Conservation (phyloP, 1,284 basidiomycete species). For the Sanghuangporus sanghuang region DNA sequence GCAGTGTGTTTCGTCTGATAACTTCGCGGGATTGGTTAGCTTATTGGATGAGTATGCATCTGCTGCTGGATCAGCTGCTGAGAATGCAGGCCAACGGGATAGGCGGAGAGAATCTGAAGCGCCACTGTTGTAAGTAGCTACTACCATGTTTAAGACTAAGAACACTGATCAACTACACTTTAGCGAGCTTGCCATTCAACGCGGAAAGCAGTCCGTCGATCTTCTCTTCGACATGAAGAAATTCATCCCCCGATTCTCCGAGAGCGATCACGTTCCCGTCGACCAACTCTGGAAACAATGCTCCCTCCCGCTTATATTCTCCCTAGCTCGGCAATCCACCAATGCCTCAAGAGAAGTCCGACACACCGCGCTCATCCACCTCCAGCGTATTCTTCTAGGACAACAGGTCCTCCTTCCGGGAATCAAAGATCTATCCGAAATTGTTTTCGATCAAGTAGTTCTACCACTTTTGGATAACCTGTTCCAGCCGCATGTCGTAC, state of each 20-base stretch:
- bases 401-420: conserved; percentile 59
- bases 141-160: no score
- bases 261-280: conserved; percentile 38
- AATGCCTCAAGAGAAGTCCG: conserved; percentile 85
- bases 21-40: conserved; percentile 76
- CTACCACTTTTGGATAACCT: conserved; percentile 94
- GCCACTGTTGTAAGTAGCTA: conserved; percentile 11
- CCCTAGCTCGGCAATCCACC: conserved; percentile 80
- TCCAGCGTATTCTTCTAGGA: conserved; percentile 86
- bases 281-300: conserved; percentile 74
- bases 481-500: conserved; percentile 78
- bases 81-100: conserved; percentile 48
- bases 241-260: conserved; percentile 52
- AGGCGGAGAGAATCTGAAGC: conserved; percentile 46
- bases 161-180: background rate
- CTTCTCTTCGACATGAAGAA: conserved; percentile 71
- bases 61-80: conserved; percentile 58
- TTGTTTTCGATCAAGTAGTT: conserved; percentile 85
- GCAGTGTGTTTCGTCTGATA: conserved; percentile 68
- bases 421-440: conserved; percentile 61
- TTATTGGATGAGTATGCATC: conserved; percentile 87
- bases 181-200: conserved; percentile 72
- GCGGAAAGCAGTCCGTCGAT: conserved; percentile 82
- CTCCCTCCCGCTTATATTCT: conserved; percentile 75
- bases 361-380: conserved; percentile 75